A percentile compares a stretch with the other conserved stretches of the same genome.
Evolutionary conservation across 2,329 filamentous ascomycete genomes (phyloP).

Genomic region (Pestalotiopsis fici): DNA sequence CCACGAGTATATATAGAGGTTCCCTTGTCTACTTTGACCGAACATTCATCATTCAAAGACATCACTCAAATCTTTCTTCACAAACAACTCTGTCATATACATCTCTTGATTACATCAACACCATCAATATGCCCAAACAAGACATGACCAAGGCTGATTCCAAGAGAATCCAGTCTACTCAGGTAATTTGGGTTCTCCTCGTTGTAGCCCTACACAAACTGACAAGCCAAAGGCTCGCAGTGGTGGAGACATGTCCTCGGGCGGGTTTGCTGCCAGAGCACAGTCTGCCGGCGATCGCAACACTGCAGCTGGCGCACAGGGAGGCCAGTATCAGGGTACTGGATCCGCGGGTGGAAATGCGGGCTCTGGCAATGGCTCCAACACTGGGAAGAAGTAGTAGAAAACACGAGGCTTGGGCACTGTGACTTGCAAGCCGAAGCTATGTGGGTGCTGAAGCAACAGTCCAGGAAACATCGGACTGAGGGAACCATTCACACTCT

Average conservation of each 20-base stretch:
- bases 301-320: not conserved
- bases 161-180: not conserved
- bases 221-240: constrained; percentile 13
- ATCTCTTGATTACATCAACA: not conserved
- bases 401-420: too few relatives aligned
- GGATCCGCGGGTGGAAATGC: not conserved
- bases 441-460: too few relatives aligned
- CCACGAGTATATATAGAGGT: not conserved
- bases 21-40: not conserved
- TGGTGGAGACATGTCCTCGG: constrained; percentile 17
- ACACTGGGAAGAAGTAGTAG: not conserved
- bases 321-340: not conserved
- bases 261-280: constrained; percentile 18
- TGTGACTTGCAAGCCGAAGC: too few relatives aligned
- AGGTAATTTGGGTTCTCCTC: not conserved
- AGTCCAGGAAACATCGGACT: too few relatives aligned
- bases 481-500: too few relatives aligned
- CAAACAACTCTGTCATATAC: not conserved
- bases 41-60: not conserved
- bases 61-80: not conserved
- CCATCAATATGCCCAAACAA: not conserved
- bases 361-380: not conserved
- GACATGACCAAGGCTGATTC: not conserved
- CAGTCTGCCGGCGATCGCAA: constrained; percentile 18
- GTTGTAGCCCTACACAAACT: not conserved